Evolutionary conservation across 1,139 yeast genomes (phyloP), one percentile per base, ranked within the genome.

Genomic region (Yamadazyma pseudoaaseri): DNA sequence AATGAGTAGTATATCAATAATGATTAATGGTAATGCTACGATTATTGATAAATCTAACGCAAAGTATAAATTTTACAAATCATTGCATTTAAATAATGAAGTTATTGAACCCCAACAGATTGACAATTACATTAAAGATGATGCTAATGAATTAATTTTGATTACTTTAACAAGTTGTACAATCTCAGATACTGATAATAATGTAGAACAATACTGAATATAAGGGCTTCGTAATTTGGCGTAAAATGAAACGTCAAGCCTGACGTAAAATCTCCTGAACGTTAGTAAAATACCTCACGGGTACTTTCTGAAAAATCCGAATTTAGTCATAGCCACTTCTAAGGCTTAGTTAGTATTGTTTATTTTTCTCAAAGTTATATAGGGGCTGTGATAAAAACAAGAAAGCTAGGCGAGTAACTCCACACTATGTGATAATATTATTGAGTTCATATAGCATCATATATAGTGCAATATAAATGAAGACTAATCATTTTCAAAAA

Each of bases 141-240:
- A 75, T 14, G 74, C 79, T 35, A 75, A 73, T 38, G 86, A 81
- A 0, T 72, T 87, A 36, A 63, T 89, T 13, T 64, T 85, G 37
- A 80, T 89, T 27, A 71, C 70, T 44, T 69, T 89, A 31, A 70
- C 67, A 26, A 70, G 74, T 25, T 89, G 87, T 24, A 83, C 82
- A 51, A 86, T 87, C n/a, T 85, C 95, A 7, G 96, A 89, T 51
- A 74, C 80, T 11, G 76, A 81, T 34, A 81, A 86, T 59, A 78
- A 85, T 42, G 75, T 84, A 20, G 64, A 69, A 36, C 65, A 70
- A 44, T 79, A 65, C 45, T 59, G 12, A 16, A 12, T 7, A 22
- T 6, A n/a, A n/a, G n/a, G n/a, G n/a, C n/a, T n/a, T n/a, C n/a
- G n/a, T n/a, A n/a, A n/a, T n/a, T n/a, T n/a, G n/a, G n/a, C n/a